Base-by-base conservation (phyloP, 371 early-diverging fungal species). In the Lichtheimia ramosa region DNA sequence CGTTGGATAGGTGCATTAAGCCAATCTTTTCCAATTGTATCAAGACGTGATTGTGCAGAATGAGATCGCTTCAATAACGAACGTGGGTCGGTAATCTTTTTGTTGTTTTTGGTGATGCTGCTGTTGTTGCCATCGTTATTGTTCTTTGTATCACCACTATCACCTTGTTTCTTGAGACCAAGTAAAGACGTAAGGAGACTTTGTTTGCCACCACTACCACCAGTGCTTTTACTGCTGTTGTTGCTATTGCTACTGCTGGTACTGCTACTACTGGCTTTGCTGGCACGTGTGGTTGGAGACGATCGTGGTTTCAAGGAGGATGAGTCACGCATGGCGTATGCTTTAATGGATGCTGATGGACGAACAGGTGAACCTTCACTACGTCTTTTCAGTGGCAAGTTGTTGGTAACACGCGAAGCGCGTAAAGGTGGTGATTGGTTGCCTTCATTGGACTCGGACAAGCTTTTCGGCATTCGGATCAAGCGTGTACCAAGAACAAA, bases 11-110 rank as follows among this genome's bases (percentile, higher is more conserved):
- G 63, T 5, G 61, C 39, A 7, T 63, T 61, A 34, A 74, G 49
- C 76, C 82, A 77, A 3, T 66, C 53, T 48, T 71, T 61, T 27
- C 63, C 67, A 18, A 65, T 58, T 20, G 58, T 59, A 51, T 79
- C 73, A 14, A 71, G 56, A 5, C 34, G 42, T 20, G 74, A 66
- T 3, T 56, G 58, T 3, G 68, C 70, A 7, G 74, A 74, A 43
- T 43, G 48, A 10, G 71, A 70, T 46, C 74, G 65, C 24, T 70
- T 65, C n/a, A 71, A 54, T n/a, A 48, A 12, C 8, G 18, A 40
- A 46, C 28, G 62, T 12, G 27, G 54, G 55, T 59, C 51, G 14
- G 27, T 14, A 4, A 20, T 13, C 54, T 64, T 48, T 53, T 63
- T 46, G 16, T 5, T 23, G 21, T 12, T 7, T 5, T 39, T 46